Evolutionary conservation across 371 early-diverging fungal genomes (phyloP), one percentile per base, ranked within the genome.

Genomic region (Mucor lusitanicus): DNA sequence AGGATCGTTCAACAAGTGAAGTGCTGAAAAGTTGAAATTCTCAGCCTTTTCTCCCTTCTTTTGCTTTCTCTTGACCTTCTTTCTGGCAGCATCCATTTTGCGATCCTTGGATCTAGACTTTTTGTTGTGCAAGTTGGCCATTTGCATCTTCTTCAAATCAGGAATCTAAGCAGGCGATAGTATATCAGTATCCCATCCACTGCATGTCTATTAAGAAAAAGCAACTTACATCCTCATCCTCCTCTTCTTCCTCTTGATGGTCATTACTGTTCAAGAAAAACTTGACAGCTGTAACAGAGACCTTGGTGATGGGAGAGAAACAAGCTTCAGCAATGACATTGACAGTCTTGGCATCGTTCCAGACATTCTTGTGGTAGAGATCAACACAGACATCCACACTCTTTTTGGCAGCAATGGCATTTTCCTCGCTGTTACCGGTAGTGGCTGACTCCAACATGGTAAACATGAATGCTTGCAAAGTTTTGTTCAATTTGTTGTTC

Each of bases 241-340:
- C 88, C 23, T 88, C 91, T 9, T 88, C 87, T 28, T 88, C 90
- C n/a, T 89, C 90, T 28, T 85, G 88, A 30, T 87, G 84, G 23
- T 88, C 86, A 69, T 92, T 90, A 42, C 84, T 82, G 40, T 92
- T 94, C 72, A 97, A 84, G 72, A 98, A 98, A 75, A 99, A 99
- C 62, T 95, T 90, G n/a, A 97, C 76, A 4, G 97, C 98, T 3
- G 96, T 93, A 7, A 94, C 91, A 61, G 92, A 88, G 35, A 99
- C 86, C 77, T 97, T 97, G 70, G 92, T 85, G 30, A 90, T 85
- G 23, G 92, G 91, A 33, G 95, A 95, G 64, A 97, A 95, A 77
- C 96, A 95, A 11, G 97, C 98, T 76, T 96, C 94, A 7, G 96
- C 95, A 77, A 99, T 93, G 30, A 98, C 94, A 80, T 98, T 98